Evolutionary conservation across 1,284 basidiomycete genomes (phyloP), one percentile per base, ranked within the genome.

Genomic region (Microbotryum lychnidis-dioicae): DNA sequence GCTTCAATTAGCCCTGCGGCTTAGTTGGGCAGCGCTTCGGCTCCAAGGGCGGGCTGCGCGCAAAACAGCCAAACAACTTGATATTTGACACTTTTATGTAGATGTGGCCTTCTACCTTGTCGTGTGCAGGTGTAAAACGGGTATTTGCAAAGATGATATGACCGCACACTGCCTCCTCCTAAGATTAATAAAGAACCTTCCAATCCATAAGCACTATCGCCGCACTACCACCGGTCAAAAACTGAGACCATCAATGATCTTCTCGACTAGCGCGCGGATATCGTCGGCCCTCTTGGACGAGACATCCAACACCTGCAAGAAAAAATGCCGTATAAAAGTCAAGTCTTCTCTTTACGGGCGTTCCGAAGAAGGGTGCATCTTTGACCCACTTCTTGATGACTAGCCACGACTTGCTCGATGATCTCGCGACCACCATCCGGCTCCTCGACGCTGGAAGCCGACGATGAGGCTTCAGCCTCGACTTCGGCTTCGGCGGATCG

Each of bases 401-500:
- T 65, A 14, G 66, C 66, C 2, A 61, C 63, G 23, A 62, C 66
- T 31, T 65, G 45, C 9, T 47, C 31, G 25, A 8, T 27, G 55
- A 12, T 27, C 21, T 42, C 50, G 2, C 3, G 10, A 1, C 2
- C 31, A 10, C 44, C 29, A 9, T 20, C 18, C 20, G 16, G 52
- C 20, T 23, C 8, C 8, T 16, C n/a, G 25, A 5, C 29, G 9
- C 12, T 9, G 12, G n/a, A 14, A 1, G 54, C 42, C 0, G n/a
- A 14, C 2, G 54, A 47, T 0, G 33, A 9, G 16, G 46, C 2
- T 49, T 71, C 69, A 8, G 63, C 62, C 2, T 62, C 63, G 23
- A 70, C 66, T 6, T 54, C 66, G 1, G 47, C 54, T 51, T 69
- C 65, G 37, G 71, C 66, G 45, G 60, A 64, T 6, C 61, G 62